These are phyloP conservation scores for Neurospora sp. DNA, from an alignment of 495 filamentous ascomycete species.

Conservation along the genomic window DNA sequence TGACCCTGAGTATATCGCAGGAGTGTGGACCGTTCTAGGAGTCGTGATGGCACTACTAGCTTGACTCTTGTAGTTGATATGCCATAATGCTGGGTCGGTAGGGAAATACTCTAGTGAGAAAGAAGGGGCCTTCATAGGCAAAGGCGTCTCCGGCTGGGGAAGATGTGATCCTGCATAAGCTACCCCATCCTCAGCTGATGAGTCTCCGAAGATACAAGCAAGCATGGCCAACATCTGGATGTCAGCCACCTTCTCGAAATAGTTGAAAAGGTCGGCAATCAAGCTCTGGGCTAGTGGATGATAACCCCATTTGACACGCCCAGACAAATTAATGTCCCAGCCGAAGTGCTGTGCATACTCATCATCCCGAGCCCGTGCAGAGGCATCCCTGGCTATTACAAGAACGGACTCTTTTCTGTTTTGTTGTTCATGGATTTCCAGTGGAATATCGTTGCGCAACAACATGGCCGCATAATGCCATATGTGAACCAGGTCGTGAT, in stretches of 20 bases:
- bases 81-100: slow-evolving; percentile 48
- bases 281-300: slow-evolving; percentile 75
- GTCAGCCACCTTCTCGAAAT: slow-evolving; percentile 73
- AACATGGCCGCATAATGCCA: slow-evolving; percentile 77
- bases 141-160: slow-evolving; percentile 42
- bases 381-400: slow-evolving; percentile 49
- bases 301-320: slow-evolving; percentile 72
- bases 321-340: slow-evolving; percentile 30
- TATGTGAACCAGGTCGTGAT: slow-evolving; percentile 63
- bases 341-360: slow-evolving; percentile 8
- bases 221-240: slow-evolving; percentile 95
- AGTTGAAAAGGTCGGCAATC: slow-evolving; percentile 56
- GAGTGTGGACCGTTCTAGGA: slow-evolving; percentile 47
- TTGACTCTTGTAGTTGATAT: slow-evolving; percentile 33
- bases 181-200: slow-evolving; percentile 37
- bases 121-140: slow-evolving; percentile 54
- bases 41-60: slow-evolving; percentile 43
- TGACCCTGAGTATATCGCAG: slow-evolving; percentile 49
- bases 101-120: slow-evolving; percentile 63
- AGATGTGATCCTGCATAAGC: slow-evolving; percentile 36
- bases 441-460: slow-evolving; percentile 61
- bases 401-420: slow-evolving; percentile 44
- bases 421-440: slow-evolving; percentile 45
- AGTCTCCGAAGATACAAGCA: slow-evolving; percentile 74
- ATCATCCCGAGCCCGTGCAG: slow-evolving; percentile 39